phyloP scores from a whole-genome alignment of 202 grass and related monocot species.

The Musa balbisiana region DNA sequence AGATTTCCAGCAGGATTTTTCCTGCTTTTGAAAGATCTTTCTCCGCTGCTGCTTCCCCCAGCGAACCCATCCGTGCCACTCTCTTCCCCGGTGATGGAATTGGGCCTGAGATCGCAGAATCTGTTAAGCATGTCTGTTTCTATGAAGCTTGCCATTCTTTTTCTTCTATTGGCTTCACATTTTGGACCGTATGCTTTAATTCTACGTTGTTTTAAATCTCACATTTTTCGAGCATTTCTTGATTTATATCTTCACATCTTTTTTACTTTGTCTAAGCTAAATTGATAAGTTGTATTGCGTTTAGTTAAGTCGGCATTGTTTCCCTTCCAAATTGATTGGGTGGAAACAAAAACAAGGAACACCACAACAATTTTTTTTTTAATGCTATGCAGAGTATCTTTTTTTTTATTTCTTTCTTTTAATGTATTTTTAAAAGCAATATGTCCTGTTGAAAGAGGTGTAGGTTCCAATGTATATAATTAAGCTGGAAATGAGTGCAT shows the following conservation, averaged over 20 bases:
- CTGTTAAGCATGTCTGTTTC: constrained; percentile 62
- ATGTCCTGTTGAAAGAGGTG: too few species aligned
- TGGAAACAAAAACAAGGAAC: too few species aligned
- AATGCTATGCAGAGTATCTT: too few species aligned
- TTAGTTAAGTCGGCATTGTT: not conserved
- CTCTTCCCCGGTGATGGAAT: constrained; percentile 94
- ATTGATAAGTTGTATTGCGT: not conserved
- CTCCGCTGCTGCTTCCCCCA: constrained; percentile 32
- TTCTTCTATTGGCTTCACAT: not conserved
- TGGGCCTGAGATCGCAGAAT: constrained; percentile 90
- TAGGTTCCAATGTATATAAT: too few species aligned
- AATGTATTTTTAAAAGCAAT: too few species aligned
- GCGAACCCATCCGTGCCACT: constrained; percentile 61
- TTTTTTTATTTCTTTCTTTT: too few species aligned
- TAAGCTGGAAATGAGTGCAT: too few species aligned
- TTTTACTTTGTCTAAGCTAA: not conserved
- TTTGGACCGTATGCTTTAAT: not conserved
- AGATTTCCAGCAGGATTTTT: constrained; percentile 17
- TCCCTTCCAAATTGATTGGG: too few species aligned
- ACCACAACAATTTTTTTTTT: too few species aligned
- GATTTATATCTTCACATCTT: not conserved
- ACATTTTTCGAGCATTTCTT: not conserved
- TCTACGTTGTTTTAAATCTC: not conserved
- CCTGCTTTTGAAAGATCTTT: constrained; percentile 26
- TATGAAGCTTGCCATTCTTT: not conserved